Evolutionary conservation across 2,329 filamentous ascomycete species (phyloP).

Genomic region (Penicillium olsonii): DNA sequence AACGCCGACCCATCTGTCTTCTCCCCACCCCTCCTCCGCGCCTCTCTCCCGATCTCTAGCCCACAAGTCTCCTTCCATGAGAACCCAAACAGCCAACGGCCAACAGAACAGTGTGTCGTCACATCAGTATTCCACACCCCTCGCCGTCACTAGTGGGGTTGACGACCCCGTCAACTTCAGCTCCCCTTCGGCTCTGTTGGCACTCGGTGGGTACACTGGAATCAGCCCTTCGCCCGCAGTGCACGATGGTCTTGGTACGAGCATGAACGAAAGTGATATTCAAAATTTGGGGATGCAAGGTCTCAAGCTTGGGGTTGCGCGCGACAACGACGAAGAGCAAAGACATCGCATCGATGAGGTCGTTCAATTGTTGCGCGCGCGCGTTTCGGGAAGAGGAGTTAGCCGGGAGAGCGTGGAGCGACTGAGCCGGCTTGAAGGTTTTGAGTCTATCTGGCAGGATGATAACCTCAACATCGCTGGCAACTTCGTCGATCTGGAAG

Average conservation of each 20-base stretch:
- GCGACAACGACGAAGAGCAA: constrained; percentile 46
- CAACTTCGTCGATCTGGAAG: constrained; percentile 49
- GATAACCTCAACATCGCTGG: constrained; percentile 49
- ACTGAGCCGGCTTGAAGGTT: constrained; percentile 45
- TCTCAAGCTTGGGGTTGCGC: constrained; percentile 37
- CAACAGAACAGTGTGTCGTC: constrained; percentile 39
- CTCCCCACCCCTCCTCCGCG: constrained; percentile 44
- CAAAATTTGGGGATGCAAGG: constrained; percentile 42
- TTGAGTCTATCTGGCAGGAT: constrained; percentile 50
- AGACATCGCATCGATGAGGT: constrained; percentile 44
- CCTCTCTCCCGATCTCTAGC: constrained; percentile 43
- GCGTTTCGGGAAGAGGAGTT: constrained; percentile 45
- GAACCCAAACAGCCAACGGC: constrained; percentile 44
- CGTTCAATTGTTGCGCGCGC: constrained; percentile 40
- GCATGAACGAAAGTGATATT: constrained; percentile 43
- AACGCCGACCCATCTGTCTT: constrained; percentile 47
- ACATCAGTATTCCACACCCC: constrained; percentile 47
- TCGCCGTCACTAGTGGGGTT: constrained; percentile 37
- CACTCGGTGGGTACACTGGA: constrained; percentile 45
- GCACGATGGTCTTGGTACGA: constrained; percentile 37
- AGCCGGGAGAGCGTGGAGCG: constrained; percentile 47
- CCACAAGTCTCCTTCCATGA: constrained; percentile 48
- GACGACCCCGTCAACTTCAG: constrained; percentile 48
- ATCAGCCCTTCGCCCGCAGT: constrained; percentile 44
- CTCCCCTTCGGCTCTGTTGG: constrained; percentile 47